phyloP scores from a whole-genome alignment of 352 stramenopile genomes.

The Globisporangium paddicum region DNA sequence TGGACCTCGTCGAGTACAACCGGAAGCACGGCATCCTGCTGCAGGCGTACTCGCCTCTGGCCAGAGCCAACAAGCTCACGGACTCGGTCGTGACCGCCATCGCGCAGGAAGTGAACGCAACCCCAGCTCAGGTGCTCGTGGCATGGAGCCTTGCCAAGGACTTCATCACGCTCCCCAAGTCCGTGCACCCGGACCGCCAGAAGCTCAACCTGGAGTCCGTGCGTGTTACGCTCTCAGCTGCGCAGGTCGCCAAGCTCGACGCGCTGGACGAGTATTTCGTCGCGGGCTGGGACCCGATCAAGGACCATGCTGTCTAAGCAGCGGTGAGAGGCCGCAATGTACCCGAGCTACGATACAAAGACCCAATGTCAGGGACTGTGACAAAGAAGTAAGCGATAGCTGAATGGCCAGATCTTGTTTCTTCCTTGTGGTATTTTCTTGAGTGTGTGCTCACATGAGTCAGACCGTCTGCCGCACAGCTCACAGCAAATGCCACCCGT shows the following conservation, averaged over 20 bases:
- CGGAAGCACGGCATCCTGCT: slow-evolving; percentile 34
- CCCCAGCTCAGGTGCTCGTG: slow-evolving; percentile 51
- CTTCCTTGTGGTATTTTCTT: too few species aligned
- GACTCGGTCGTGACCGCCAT: slow-evolving; percentile 29
- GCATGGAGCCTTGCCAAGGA: slow-evolving; percentile 49
- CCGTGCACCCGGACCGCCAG: slow-evolving; percentile 33
- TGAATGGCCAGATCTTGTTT: too few species aligned
- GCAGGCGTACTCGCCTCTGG: slow-evolving; percentile 56
- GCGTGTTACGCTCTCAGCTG: slow-evolving; percentile 26
- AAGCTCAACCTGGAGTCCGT: slow-evolving; percentile 42
- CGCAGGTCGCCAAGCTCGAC: slow-evolving; percentile 31
- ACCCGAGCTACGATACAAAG: too few species aligned
- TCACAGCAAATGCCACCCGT: slow-evolving; percentile 27
- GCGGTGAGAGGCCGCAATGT: too few species aligned
- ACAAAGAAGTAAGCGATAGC: too few species aligned
- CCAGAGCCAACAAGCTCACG: slow-evolving; percentile 9
- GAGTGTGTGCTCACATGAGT: too few species aligned
- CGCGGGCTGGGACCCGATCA: slow-evolving; percentile 48
- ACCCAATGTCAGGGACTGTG: too few species aligned
- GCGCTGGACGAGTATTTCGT: slow-evolving; percentile 39
- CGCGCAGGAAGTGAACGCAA: slow-evolving; percentile 22
- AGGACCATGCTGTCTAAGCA: slow-evolving; percentile 30
- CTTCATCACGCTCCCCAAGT: slow-evolving; percentile 65
- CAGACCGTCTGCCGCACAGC: neutral
- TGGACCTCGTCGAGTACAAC: slow-evolving; percentile 58